These are phyloP conservation scores for Wickerhamomyces rabaulensis DNA, from an alignment of 805 yeast genomes.

Conservation along the genomic window DNA sequence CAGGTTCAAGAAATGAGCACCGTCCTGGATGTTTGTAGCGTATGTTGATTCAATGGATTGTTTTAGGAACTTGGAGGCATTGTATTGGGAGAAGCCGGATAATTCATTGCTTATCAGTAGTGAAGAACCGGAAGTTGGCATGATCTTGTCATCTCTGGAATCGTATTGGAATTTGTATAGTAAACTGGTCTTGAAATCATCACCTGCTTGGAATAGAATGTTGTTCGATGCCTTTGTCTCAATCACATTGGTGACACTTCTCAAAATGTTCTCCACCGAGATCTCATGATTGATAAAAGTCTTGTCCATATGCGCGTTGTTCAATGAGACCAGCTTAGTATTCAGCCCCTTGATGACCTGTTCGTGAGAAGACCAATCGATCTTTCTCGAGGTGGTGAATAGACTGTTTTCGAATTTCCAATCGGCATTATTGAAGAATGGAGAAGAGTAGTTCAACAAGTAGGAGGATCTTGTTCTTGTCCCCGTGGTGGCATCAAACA, in stretches of 20 bases:
- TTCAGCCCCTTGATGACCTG: constrained; percentile 43
- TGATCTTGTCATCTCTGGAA: constrained; percentile 33
- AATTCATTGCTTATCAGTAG: constrained; percentile 39
- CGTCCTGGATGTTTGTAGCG: constrained; percentile 31
- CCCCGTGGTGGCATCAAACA: constrained; percentile 53
- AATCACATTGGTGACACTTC: constrained; percentile 37
- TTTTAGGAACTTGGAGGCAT: constrained; percentile 29
- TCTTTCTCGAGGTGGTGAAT: constrained; percentile 45
- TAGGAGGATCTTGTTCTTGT: constrained; percentile 56
- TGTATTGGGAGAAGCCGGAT: constrained; percentile 26
- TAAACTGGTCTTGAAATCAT: constrained; percentile 53
- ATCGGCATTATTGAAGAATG: constrained; percentile 39
- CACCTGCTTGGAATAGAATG: constrained; percentile 55
- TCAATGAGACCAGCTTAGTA: constrained; percentile 25
- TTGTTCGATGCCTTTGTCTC: constrained; percentile 43
- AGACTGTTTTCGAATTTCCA: constrained; percentile 51
- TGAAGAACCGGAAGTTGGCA: constrained; percentile 42
- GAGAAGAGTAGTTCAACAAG: constrained; percentile 46
- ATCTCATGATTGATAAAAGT: constrained; percentile 42
- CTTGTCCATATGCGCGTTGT: constrained; percentile 10
- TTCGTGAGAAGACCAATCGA: constrained; percentile 49
- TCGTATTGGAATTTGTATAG: constrained; percentile 37
- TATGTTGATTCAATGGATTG: constrained; percentile 29
- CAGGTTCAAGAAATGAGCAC: constrained; percentile 37
- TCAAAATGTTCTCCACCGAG: constrained; percentile 37